Evolutionary conservation across 78 protist species (phyloP).

Genomic region (Chrysochromulina tobinii): DNA sequence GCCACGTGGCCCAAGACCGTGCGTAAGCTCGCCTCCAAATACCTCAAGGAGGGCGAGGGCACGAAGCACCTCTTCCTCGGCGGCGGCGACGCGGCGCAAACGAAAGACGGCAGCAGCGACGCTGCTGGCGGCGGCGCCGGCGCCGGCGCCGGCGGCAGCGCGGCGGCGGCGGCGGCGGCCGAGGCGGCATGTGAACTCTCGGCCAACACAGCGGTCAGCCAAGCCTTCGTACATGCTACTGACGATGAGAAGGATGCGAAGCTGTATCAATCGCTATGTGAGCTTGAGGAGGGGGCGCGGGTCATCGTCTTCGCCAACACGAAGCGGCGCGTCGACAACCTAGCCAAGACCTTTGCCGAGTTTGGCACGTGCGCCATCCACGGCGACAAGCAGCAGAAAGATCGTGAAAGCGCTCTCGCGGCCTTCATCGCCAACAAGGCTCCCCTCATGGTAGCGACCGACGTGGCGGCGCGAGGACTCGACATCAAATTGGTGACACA

Average conservation of each 20-base stretch:
- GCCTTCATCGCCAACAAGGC: neutral
- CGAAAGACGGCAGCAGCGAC: no score
- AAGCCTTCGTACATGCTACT: constrained; percentile 9
- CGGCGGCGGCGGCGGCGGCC: no score
- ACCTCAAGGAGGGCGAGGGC: neutral
- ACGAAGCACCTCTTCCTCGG: neutral
- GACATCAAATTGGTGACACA: constrained; percentile 37
- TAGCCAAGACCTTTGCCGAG: constrained; percentile 8
- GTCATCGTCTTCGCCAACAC: constrained; percentile 47
- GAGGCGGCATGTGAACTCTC: no score
- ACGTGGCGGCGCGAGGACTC: constrained; percentile 40
- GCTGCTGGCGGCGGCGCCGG: no score
- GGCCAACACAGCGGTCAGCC: neutral
- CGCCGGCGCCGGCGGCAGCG: no score
- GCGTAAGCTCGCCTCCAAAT: constrained; percentile 41
- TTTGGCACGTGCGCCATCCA: constrained; percentile 49
- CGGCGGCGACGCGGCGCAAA: neutral
- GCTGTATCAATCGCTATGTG: constrained; percentile 12
- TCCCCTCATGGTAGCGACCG: constrained; percentile 37
- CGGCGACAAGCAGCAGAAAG: constrained; percentile 53
- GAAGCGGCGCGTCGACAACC: constrained; percentile 39
- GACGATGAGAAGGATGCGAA: constrained; percentile 48
- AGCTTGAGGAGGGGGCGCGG: constrained; percentile 31
- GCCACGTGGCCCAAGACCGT: constrained; percentile 61
- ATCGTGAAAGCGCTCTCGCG: constrained; percentile 37